Evolutionary conservation across 2,329 filamentous ascomycete species (phyloP).

Genomic region (Neonectria neomacrospora): DNA sequence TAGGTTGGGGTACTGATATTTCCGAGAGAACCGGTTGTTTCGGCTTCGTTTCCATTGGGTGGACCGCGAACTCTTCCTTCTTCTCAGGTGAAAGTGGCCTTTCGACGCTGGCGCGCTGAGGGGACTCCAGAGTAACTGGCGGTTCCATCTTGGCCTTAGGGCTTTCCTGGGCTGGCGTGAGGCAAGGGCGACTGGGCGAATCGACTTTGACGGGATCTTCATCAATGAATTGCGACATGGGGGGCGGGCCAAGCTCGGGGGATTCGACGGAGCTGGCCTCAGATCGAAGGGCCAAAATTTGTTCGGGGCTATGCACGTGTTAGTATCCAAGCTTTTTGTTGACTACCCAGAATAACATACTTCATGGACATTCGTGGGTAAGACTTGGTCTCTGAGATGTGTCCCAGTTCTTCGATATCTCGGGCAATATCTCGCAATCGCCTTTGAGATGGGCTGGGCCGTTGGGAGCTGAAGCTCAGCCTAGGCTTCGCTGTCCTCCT

Average conservation of each 20-base stretch:
- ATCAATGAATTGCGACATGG: constrained; percentile 68
- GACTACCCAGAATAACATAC: constrained; percentile 57
- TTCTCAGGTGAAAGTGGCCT: constrained; percentile 45
- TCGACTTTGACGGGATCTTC: constrained; percentile 65
- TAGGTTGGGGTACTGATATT: constrained; percentile 33
- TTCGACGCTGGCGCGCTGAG: constrained; percentile 37
- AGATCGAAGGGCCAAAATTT: constrained; percentile 69
- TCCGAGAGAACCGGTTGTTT: constrained; percentile 20
- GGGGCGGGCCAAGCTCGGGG: constrained; percentile 74
- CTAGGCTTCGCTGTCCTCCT: constrained; percentile 56
- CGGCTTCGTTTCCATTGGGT: constrained; percentile 6
- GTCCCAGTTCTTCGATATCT: constrained; percentile 63
- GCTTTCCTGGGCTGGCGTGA: constrained; percentile 32
- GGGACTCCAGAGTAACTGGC: constrained; percentile 47
- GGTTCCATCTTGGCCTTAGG: constrained; percentile 46
- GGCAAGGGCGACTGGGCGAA: constrained; percentile 52
- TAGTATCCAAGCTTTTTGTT: constrained; percentile 38
- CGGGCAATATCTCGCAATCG: constrained; percentile 67
- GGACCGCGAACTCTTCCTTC: constrained; percentile 29
- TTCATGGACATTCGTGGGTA: constrained; percentile 76
- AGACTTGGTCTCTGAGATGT: constrained; percentile 74
- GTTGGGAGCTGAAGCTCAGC: constrained; percentile 52
- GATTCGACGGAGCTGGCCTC: constrained; percentile 67
- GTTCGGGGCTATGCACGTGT: constrained; percentile 62
- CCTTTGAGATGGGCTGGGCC: constrained; percentile 64